Conservation (phyloP, 2,329 filamentous ascomycete genomes). For the Trichoderma polysporum region DNA sequence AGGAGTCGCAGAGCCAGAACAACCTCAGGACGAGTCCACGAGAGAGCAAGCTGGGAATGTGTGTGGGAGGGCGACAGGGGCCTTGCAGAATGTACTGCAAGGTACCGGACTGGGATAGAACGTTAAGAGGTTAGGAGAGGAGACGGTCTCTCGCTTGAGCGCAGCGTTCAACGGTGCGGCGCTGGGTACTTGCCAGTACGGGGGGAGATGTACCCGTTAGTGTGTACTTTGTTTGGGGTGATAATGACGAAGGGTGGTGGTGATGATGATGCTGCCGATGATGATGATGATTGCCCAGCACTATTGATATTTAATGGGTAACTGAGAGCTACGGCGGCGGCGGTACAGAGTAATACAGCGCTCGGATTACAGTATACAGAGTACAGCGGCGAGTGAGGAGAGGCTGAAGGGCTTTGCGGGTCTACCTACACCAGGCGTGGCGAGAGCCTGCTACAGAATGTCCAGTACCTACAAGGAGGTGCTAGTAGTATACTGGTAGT, state of each 20-base stretch:
- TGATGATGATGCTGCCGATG: background rate
- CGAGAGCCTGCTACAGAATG: background rate
- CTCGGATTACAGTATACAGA: background rate
- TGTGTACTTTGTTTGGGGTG: background rate
- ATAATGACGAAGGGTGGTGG: background rate
- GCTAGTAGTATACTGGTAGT: no score
- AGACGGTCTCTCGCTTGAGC: background rate
- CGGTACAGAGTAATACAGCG: no score
- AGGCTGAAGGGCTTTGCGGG: conserved; percentile 12
- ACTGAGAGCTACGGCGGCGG: background rate
- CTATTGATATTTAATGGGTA: no score
- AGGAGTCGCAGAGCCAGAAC: background rate
- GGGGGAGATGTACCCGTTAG: background rate
- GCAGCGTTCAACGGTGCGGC: background rate
- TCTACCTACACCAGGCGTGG: background rate
- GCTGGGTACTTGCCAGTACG: background rate
- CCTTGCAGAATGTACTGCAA: conserved; percentile 12
- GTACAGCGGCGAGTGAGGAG: background rate
- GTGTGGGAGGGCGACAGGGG: conserved; percentile 12
- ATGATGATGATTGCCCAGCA: background rate
- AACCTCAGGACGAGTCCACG: background rate
- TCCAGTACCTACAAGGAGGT: no score
- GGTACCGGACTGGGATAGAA: conserved; percentile 1
- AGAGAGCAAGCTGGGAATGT: conserved; percentile 12
- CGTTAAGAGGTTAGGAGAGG: background rate